phyloP scores from a whole-genome alignment of 2,329 filamentous ascomycete species.

The Didymella lethalis region DNA sequence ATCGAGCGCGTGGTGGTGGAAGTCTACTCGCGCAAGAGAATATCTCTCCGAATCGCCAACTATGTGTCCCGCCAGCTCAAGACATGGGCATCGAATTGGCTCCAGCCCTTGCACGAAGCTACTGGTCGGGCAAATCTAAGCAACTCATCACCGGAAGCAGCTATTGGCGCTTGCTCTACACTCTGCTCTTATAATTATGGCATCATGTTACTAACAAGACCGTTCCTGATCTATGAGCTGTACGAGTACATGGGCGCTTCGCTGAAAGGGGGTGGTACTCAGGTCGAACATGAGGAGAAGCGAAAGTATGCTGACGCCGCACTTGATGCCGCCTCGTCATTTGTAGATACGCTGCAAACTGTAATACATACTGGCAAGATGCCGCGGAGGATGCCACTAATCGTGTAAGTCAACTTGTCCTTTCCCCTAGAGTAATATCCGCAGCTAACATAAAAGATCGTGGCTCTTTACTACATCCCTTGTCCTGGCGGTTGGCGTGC shows the following conservation, averaged over 20 bases:
- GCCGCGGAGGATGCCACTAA: slow-evolving; percentile 42
- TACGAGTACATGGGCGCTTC: slow-evolving; percentile 49
- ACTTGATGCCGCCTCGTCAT: slow-evolving; percentile 38
- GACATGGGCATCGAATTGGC: slow-evolving; percentile 51
- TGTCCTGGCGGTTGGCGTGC: slow-evolving; percentile 37
- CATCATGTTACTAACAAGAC: slow-evolving; percentile 62
- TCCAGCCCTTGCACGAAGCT: slow-evolving; percentile 40
- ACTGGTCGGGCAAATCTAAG: slow-evolving; percentile 35
- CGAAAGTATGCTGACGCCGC: slow-evolving; percentile 43
- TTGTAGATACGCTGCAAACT: slow-evolving; percentile 38
- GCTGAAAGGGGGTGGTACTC: slow-evolving; percentile 38
- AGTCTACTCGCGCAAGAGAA: slow-evolving; percentile 54
- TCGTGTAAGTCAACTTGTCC: slow-evolving; percentile 33
- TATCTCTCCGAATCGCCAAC: slow-evolving; percentile 52
- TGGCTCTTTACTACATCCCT: slow-evolving; percentile 46
- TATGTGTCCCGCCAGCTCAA: slow-evolving; percentile 54
- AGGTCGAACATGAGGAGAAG: slow-evolving; percentile 37
- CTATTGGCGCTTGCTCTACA: slow-evolving; percentile 59
- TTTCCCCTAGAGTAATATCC: neutral
- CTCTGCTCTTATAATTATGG: slow-evolving; percentile 63
- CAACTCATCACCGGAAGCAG: slow-evolving; percentile 23
- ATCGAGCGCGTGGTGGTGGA: slow-evolving; percentile 59
- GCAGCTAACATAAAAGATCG: slow-evolving; percentile 27
- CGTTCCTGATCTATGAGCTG: slow-evolving; percentile 61
- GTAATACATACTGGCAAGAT: slow-evolving; percentile 32